Percentiles rank a stretch among this genome's conserved stretches.
Evolutionary conservation across 352 stramenopile species (phyloP).

Genomic region (Phytophthora vignae): DNA sequence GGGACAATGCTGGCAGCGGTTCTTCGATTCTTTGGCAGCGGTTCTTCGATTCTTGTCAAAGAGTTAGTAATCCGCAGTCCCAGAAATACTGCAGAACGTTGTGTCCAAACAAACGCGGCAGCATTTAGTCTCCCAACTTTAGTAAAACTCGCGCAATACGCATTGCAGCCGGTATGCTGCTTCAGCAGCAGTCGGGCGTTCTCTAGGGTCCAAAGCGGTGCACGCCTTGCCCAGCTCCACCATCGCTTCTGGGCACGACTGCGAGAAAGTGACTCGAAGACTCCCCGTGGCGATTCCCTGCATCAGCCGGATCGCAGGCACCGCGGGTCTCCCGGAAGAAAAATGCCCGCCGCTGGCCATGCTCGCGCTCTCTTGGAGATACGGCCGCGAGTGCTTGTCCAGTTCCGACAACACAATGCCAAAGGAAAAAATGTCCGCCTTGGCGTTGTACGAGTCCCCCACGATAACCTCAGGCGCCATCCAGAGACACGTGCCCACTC

Average conservation of each 20-base stretch:
- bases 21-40: too few relatives aligned
- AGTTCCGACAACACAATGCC: conserved; percentile 22
- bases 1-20: neutral
- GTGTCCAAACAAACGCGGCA: neutral
- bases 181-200: conserved; percentile 1
- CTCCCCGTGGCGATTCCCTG: neutral
- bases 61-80: neutral
- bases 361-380: neutral
- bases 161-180: neutral
- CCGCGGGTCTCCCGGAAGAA: neutral
- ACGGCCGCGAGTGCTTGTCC: conserved; percentile 14
- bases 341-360: neutral
- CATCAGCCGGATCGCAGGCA: conserved; percentile 1
- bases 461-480: conserved; percentile 27
- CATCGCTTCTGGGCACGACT: neutral
- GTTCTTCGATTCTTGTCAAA: neutral
- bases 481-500: conserved; percentile 22
- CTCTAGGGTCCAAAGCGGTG: neutral
- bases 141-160: neutral
- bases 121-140: neutral
- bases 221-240: neutral
- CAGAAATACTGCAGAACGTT: neutral
- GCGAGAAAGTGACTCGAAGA: neutral
- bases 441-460: conserved; percentile 15
- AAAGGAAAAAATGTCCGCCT: conserved; percentile 30